Evolutionary conservation across 768 basidiomycete genomes (phyloP).

Genomic region (Lactarius evosmus): DNA sequence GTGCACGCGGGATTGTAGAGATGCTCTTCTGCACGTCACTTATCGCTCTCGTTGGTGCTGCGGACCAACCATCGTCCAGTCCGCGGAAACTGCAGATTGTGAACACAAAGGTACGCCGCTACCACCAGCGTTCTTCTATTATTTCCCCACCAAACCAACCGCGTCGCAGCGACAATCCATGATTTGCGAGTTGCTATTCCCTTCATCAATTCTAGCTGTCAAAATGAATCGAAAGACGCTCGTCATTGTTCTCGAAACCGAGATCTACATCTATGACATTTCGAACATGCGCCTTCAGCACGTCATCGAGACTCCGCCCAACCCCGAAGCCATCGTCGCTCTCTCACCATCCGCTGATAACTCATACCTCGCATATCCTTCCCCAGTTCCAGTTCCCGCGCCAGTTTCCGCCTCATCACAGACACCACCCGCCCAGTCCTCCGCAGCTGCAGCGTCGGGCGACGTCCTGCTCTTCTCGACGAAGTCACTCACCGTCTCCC

Average conservation of each 20-base stretch:
- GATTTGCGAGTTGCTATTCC: conserved; percentile 98
- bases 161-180: conserved; percentile 71
- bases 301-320: conserved; percentile 94
- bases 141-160: not conserved
- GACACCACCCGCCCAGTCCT: conserved; percentile 38
- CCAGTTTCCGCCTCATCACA: conserved; percentile 43
- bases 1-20: conserved; percentile 93
- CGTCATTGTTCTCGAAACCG: conserved; percentile 93
- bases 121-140: no score
- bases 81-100: conserved; percentile 96
- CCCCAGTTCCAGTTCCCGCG: conserved; percentile 82
- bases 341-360: conserved; percentile 91
- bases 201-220: conserved; percentile 94
- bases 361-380: conserved; percentile 95
- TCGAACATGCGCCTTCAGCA: conserved; percentile 97
- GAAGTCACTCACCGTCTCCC: conserved; percentile 83
- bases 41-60: conserved; percentile 94
- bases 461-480: conserved; percentile 96
- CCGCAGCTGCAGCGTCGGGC: conserved; percentile 49
- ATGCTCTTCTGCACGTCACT: conserved; percentile 99
- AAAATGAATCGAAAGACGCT: conserved; percentile 97
- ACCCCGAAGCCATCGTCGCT: conserved; percentile 94
- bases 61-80: conserved; percentile 86
- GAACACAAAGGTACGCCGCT: conserved; percentile 82
- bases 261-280: conserved; percentile 99